Evolutionary conservation across 345 rosid species (phyloP).

Genomic region (Rhodamnia argentea): DNA sequence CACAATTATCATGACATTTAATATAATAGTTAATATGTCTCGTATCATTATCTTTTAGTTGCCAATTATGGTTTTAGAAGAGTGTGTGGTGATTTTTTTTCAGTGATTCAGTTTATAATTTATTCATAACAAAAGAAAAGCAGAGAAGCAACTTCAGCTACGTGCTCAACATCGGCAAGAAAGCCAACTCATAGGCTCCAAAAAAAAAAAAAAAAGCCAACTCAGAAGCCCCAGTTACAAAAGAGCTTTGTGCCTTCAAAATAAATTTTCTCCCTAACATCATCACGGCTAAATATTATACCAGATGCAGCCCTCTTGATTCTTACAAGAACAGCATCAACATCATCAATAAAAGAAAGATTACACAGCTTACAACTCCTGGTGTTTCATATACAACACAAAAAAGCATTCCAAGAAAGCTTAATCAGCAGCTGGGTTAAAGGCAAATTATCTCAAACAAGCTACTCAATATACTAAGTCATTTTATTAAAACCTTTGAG

Average conservation of each 20-base stretch:
- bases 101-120: background rate
- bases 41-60: background rate
- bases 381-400: background rate
- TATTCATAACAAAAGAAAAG: background rate
- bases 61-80: background rate
- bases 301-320: background rate
- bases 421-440: background rate
- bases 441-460: background rate
- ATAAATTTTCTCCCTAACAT: background rate
- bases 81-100: background rate
- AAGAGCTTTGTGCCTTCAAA: background rate
- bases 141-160: background rate
- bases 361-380: background rate
- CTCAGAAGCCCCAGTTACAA: background rate
- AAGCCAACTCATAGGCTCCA: background rate
- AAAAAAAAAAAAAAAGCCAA: no score
- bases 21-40: background rate
- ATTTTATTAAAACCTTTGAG: background rate
- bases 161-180: background rate
- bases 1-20: background rate
- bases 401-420: background rate
- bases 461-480: background rate
- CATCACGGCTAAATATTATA: background rate
- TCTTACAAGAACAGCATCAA: background rate
- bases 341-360: background rate